These are phyloP conservation scores for Anacardium occidentale DNA, from an alignment of 345 rosid genomes.

Conservation along the genomic window DNA sequence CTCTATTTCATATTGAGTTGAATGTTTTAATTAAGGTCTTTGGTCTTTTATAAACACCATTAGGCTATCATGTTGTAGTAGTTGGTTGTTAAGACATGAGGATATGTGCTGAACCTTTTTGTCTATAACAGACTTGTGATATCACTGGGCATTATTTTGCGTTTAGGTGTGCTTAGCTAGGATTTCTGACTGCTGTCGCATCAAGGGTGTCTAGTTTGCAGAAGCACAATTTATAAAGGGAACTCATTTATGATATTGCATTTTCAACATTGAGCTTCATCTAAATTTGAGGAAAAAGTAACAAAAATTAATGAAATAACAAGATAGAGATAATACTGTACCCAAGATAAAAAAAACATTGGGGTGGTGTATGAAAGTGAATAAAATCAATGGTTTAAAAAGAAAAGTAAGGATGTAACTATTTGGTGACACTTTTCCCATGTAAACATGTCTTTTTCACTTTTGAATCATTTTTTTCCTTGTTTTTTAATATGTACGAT, in stretches of 20 bases:
- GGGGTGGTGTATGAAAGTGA: not conserved
- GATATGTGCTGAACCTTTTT: not conserved
- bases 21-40: not conserved
- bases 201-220: not conserved
- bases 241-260: not conserved
- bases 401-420: not conserved
- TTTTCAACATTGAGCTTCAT: not conserved
- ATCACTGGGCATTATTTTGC: not conserved
- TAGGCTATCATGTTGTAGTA: not conserved
- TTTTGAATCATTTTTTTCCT: not conserved
- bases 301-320: not conserved
- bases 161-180: not conserved
- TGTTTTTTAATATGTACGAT: constrained; percentile 10
- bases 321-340: not conserved
- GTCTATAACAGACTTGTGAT: not conserved
- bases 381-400: not conserved
- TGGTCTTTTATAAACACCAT: not conserved
- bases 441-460: not conserved
- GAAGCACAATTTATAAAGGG: not conserved
- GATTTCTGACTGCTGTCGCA: not conserved
- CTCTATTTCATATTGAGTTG: not conserved
- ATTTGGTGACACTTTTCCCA: not conserved
- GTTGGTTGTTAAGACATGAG: not conserved
- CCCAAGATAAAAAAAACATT: too few species aligned
- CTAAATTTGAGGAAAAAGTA: not conserved